These are phyloP conservation scores for Neonectria sp. DNA, from an alignment of 2,329 filamentous ascomycete species.

Conservation along the genomic window DNA sequence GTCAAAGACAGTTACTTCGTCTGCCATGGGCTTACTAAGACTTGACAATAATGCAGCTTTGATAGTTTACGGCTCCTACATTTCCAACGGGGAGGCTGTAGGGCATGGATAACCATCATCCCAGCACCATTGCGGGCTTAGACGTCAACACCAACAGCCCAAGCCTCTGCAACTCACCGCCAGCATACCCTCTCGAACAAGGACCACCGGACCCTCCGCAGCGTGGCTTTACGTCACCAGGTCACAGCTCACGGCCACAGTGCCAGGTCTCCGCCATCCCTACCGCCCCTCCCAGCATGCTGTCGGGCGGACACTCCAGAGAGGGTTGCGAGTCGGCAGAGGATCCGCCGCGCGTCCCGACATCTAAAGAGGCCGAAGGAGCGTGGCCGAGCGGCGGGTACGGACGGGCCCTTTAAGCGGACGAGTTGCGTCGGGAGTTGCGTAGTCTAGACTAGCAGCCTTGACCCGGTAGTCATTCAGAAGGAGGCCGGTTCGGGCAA, in stretches of 20 bases:
- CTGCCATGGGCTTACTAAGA: background rate
- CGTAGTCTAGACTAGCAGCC: background rate
- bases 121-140: constrained; percentile 19
- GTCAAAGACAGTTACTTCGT: background rate
- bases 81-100: background rate
- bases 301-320: constrained; percentile 6
- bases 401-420: background rate
- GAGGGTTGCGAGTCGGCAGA: constrained; percentile 27
- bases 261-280: background rate
- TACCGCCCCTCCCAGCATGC: background rate
- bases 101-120: constrained; percentile 5
- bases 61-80: background rate
- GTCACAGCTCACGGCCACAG: constrained; percentile 7
- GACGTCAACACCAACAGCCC: constrained; percentile 11
- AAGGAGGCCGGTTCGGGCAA: background rate
- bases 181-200: background rate
- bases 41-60: background rate
- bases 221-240: constrained; percentile 25
- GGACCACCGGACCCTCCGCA: background rate
- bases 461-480: constrained; percentile 1
- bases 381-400: constrained; percentile 2
- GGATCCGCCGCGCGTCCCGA: constrained; percentile 40
- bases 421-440: background rate
- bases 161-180: constrained; percentile 21
- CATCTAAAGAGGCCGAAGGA: constrained; percentile 13